Percentiles rank a stretch among this genome's conserved stretches.
Evolutionary conservation across 2,329 filamentous ascomycete species (phyloP).

Genomic region (Arthrobotrys musiformis): DNA sequence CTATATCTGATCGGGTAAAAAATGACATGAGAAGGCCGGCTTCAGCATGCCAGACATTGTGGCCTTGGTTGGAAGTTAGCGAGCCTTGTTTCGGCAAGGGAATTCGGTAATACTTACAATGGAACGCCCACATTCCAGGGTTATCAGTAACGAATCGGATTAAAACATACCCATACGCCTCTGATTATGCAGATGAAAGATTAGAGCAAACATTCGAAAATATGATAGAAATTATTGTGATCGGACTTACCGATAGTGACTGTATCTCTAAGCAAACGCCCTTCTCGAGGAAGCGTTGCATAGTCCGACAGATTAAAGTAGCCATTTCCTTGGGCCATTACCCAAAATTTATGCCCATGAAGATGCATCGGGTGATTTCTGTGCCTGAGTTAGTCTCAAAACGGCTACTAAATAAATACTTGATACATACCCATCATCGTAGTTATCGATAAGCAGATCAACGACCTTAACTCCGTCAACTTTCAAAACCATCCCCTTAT

Average conservation of each 20-base stretch:
- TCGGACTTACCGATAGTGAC: slow-evolving; percentile 52
- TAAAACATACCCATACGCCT: slow-evolving; percentile 69
- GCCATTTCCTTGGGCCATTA: slow-evolving; percentile 60
- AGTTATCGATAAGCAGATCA: slow-evolving; percentile 80
- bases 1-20: slow-evolving; percentile 65
- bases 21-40: slow-evolving; percentile 72
- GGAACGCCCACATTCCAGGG: slow-evolving; percentile 70
- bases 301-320: slow-evolving; percentile 57
- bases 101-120: slow-evolving; percentile 63
- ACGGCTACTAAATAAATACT: neutral
- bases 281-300: slow-evolving; percentile 30
- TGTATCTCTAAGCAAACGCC: slow-evolving; percentile 56
- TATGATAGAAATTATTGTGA: slow-evolving; percentile 39
- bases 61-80: slow-evolving; percentile 58
- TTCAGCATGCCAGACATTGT: slow-evolving; percentile 71
- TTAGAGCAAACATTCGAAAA: slow-evolving; percentile 22
- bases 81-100: neutral
- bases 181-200: slow-evolving; percentile 60
- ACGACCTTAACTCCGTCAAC: slow-evolving; percentile 69
- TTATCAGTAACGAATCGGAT: slow-evolving; percentile 70
- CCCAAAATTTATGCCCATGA: slow-evolving; percentile 80
- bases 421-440: slow-evolving; percentile 67
- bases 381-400: neutral
- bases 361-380: slow-evolving; percentile 78
- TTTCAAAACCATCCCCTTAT: slow-evolving; percentile 57